phyloP scores from a whole-genome alignment of 1,284 basidiomycete genomes.

The Cystobasidiaceae sp. region DNA sequence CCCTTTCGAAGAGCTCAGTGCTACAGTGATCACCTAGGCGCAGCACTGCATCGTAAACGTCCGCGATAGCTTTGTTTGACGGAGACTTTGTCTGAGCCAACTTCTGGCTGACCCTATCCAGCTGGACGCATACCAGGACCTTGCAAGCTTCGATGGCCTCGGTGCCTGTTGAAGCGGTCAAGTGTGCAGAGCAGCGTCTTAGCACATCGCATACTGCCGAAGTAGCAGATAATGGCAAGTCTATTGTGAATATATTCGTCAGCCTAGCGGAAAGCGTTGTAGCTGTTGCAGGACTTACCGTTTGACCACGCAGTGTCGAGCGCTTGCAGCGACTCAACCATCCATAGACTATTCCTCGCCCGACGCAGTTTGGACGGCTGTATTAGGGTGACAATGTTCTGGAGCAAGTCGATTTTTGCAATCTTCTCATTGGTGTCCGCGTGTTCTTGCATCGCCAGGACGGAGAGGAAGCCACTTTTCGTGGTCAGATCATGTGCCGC shows the following conservation, averaged over 20 bases:
- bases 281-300: no score
- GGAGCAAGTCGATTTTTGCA: background rate
- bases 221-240: no score
- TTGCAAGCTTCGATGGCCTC: no score
- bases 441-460: background rate
- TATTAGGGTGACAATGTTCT: slow-evolving; percentile 14
- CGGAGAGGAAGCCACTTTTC: background rate
- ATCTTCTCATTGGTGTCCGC: background rate
- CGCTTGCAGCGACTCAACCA: background rate
- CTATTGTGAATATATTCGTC: no score
- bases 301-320: background rate
- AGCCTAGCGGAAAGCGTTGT: no score
- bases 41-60: slow-evolving; percentile 17
- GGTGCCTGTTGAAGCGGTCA: background rate
- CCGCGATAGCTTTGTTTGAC: background rate
- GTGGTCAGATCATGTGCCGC: slow-evolving; percentile 20
- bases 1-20: background rate
- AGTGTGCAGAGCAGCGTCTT: background rate
- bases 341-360: slow-evolving; percentile 24
- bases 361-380: slow-evolving; percentile 15
- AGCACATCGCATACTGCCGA: background rate
- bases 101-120: background rate
- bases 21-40: background rate
- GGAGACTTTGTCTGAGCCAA: background rate
- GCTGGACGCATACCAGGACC: background rate